Conservation (phyloP, 345 rosid species). For the Ricinus communis region DNA sequence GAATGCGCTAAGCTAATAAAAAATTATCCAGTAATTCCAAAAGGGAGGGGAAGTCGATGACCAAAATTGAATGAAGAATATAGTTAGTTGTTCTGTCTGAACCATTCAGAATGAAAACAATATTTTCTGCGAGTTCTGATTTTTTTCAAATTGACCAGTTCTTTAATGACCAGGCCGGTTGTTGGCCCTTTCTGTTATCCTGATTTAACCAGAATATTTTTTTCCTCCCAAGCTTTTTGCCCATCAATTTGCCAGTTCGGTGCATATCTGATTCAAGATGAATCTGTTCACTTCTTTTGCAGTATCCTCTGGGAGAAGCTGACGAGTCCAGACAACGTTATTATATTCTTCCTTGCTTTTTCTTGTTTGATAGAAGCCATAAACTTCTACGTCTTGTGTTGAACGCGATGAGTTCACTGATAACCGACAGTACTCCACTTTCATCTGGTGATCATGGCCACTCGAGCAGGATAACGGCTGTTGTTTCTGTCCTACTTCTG, state of each 20-base stretch:
- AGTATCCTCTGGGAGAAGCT: slow-evolving; percentile 52
- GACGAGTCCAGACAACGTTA: slow-evolving; percentile 37
- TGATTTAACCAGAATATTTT: no score
- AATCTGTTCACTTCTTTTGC: slow-evolving; percentile 26
- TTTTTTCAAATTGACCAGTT: no score
- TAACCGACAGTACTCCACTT: slow-evolving; percentile 32
- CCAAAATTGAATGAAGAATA: no score
- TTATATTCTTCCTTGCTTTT: slow-evolving; percentile 56
- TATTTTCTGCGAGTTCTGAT: no score
- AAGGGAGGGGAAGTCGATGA: no score
- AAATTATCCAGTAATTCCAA: no score
- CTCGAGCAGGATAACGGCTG: slow-evolving; percentile 37
- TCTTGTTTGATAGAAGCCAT: slow-evolving; percentile 60
- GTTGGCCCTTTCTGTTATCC: no score
- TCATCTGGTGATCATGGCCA: slow-evolving; percentile 23
- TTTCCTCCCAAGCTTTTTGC: neutral
- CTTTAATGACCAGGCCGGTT: no score
- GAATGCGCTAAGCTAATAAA: no score
- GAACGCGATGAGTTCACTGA: slow-evolving; percentile 36
- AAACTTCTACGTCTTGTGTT: slow-evolving; percentile 48
- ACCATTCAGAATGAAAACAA: no score
- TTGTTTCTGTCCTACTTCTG: slow-evolving; percentile 50
- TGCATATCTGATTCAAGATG: neutral
- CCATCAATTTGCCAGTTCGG: neutral
- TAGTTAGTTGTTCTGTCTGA: no score